A percentile compares a stretch with the other conserved stretches of the same genome.
These are phyloP conservation scores for Leccinum subtestaceum DNA, from an alignment of 768 basidiomycete genomes.

Conservation along the genomic window DNA sequence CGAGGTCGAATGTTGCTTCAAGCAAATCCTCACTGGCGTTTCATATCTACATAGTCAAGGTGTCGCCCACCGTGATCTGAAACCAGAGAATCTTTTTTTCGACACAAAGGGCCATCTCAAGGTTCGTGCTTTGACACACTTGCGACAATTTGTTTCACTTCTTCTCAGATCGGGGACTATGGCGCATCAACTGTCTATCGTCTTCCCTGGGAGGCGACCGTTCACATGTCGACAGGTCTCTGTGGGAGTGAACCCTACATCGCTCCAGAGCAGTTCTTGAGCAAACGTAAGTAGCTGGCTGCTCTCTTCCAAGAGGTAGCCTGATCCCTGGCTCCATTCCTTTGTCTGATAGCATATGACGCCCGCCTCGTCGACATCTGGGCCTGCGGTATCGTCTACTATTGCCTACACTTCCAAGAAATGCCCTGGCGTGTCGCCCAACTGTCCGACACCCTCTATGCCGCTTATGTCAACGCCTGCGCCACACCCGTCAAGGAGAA, in stretches of 20 bases:
- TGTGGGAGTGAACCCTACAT: constrained; percentile 99
- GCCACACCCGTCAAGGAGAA: constrained; percentile 28
- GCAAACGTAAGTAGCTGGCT: constrained; percentile 77
- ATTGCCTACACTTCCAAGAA: constrained; percentile 97
- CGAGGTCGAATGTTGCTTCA: constrained; percentile 97
- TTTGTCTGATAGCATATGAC: constrained; percentile 73
- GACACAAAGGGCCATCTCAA: constrained; percentile 91
- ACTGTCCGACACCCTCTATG: constrained; percentile 73
- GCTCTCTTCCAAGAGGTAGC: constrained; percentile 35
- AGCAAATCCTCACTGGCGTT: constrained; percentile 88
- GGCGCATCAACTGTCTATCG: constrained; percentile 99
- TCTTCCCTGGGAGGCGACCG: constrained; percentile 95
- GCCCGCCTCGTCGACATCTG: constrained; percentile 97
- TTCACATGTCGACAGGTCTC: constrained; percentile 95
- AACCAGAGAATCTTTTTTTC: constrained; percentile 96
- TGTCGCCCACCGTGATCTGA: constrained; percentile 97
- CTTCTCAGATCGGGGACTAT: constrained; percentile 87
- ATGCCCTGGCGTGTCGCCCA: constrained; percentile 98
- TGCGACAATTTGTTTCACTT: constrained; percentile 10
- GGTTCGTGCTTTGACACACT: constrained; percentile 44
- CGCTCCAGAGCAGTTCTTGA: constrained; percentile 94
- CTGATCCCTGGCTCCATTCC: constrained; percentile 30
- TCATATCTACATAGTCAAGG: constrained; percentile 93
- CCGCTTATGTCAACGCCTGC: constrained; percentile 59
- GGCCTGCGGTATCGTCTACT: constrained; percentile 96